Evolutionary conservation across 805 yeast genomes (phyloP).

Genomic region (Pichia nanzhaoensis): DNA sequence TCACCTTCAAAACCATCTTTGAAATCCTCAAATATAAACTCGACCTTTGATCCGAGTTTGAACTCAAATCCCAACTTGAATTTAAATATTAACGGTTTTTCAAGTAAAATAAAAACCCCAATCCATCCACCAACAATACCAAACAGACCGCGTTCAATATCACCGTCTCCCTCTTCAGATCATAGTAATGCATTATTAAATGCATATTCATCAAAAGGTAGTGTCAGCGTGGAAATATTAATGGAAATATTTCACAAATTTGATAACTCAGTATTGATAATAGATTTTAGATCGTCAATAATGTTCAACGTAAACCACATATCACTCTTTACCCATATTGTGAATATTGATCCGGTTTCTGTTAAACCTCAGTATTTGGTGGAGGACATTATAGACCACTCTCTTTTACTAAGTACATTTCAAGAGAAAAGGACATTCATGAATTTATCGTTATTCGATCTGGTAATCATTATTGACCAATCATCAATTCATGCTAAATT

Average conservation of each 20-base stretch:
- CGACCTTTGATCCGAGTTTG: not conserved
- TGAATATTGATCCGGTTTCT: slow-evolving; percentile 72
- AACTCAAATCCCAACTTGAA: not conserved
- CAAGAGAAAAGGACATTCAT: slow-evolving; percentile 49
- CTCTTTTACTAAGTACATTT: slow-evolving; percentile 51
- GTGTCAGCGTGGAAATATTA: slow-evolving; percentile 11
- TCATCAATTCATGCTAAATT: slow-evolving; percentile 23
- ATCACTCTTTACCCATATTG: slow-evolving; percentile 41
- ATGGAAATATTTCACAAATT: slow-evolving; percentile 23
- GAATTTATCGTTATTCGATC: slow-evolving; percentile 47
- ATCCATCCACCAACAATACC: not conserved
- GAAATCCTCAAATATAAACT: not conserved
- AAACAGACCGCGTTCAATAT: slow-evolving; percentile 1
- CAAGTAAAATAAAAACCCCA: not conserved
- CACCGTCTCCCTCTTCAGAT: slow-evolving; percentile 1
- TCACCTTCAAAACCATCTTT: not conserved
- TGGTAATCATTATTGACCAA: slow-evolving; percentile 60
- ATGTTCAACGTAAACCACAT: slow-evolving; percentile 63
- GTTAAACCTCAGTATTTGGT: slow-evolving; percentile 47
- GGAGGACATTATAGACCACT: slow-evolving; percentile 56
- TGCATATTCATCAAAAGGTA: not conserved
- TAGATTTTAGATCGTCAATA: slow-evolving; percentile 62
- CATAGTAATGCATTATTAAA: not conserved
- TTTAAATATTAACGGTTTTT: not conserved
- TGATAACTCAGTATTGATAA: slow-evolving; percentile 41